A percentile compares a stretch with the other conserved stretches of the same genome.
These are phyloP conservation scores for Ascocoryne sarcoides DNA, from an alignment of 2,329 filamentous ascomycete genomes.

Conservation along the genomic window DNA sequence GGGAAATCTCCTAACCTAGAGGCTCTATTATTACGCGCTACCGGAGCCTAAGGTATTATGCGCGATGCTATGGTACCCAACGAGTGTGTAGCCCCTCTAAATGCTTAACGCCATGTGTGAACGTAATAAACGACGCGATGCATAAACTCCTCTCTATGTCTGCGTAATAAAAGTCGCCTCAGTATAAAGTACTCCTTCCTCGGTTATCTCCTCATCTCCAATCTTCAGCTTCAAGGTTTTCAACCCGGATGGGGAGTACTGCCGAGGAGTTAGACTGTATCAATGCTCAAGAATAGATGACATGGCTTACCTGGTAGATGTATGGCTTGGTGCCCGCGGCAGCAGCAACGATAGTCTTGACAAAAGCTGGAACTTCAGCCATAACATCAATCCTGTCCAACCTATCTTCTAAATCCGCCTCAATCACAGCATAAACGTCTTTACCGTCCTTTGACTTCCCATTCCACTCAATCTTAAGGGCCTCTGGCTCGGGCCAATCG, in stretches of 20 bases:
- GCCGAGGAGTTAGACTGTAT: constrained; percentile 13
- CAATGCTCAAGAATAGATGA: not conserved
- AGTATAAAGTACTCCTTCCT: constrained; percentile 71
- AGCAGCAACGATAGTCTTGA: constrained; percentile 85
- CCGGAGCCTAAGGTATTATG: constrained; percentile 4
- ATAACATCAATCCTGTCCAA: constrained; percentile 88
- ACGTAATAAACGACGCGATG: constrained; percentile 8
- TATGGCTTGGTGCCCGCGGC: constrained; percentile 92
- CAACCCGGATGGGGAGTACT: constrained; percentile 60
- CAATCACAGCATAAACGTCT: constrained; percentile 58
- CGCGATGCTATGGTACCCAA: constrained; percentile 15
- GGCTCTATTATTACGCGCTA: constrained; percentile 11
- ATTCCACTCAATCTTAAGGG: constrained; percentile 67
- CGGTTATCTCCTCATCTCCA: constrained; percentile 67
- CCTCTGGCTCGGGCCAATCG: constrained; percentile 80
- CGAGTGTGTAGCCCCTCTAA: constrained; percentile 22
- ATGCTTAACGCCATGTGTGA: constrained; percentile 21
- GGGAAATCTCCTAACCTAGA: not conserved
- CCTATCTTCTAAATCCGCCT: constrained; percentile 58
- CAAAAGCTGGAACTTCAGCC: constrained; percentile 89
- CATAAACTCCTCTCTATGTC: not conserved
- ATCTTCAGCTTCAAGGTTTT: constrained; percentile 72
- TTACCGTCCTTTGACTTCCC: constrained; percentile 72
- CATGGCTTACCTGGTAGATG: constrained; percentile 72
- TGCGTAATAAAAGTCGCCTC: constrained; percentile 84